Evolutionary conservation across 1,139 yeast species (phyloP).

Genomic region (Torulaspora globosa): DNA sequence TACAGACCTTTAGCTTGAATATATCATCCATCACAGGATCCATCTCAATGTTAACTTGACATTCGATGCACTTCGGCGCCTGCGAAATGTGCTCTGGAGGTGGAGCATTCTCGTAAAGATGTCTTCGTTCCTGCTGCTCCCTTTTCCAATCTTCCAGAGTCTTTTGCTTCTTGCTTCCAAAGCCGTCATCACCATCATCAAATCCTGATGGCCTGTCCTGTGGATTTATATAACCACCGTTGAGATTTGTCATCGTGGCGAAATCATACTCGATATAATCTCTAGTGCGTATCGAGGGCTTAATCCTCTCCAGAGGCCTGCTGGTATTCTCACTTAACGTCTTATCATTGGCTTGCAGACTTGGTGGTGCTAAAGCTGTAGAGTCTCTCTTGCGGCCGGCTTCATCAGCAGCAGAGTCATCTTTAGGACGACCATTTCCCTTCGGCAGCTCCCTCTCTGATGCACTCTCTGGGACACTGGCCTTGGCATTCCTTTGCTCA

Average conservation of each 20-base stretch:
- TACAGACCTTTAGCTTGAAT: slow-evolving; percentile 74
- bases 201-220: slow-evolving; percentile 36
- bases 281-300: slow-evolving; percentile 45
- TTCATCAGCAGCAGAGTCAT: background rate
- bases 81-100: slow-evolving; percentile 66
- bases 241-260: slow-evolving; percentile 79
- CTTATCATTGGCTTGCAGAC: background rate
- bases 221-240: slow-evolving; percentile 75
- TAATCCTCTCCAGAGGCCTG: slow-evolving; percentile 25
- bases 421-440: background rate
- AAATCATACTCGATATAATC: slow-evolving; percentile 92
- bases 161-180: slow-evolving; percentile 37
- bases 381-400: slow-evolving; percentile 10
- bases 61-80: slow-evolving; percentile 80
- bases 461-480: slow-evolving; percentile 28
- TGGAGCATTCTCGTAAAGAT: slow-evolving; percentile 48
- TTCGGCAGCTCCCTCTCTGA: slow-evolving; percentile 11
- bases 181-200: slow-evolving; percentile 27
- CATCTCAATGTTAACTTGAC: slow-evolving; percentile 67
- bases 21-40: slow-evolving; percentile 67
- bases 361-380: background rate
- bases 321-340: slow-evolving; percentile 7
- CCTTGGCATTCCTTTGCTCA: slow-evolving; percentile 28
- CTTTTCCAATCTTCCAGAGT: slow-evolving; percentile 76
- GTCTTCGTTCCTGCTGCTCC: slow-evolving; percentile 45